Evolutionary conservation across 257 asterid genomes (phyloP).

Genomic region (Capsicum chinense): DNA sequence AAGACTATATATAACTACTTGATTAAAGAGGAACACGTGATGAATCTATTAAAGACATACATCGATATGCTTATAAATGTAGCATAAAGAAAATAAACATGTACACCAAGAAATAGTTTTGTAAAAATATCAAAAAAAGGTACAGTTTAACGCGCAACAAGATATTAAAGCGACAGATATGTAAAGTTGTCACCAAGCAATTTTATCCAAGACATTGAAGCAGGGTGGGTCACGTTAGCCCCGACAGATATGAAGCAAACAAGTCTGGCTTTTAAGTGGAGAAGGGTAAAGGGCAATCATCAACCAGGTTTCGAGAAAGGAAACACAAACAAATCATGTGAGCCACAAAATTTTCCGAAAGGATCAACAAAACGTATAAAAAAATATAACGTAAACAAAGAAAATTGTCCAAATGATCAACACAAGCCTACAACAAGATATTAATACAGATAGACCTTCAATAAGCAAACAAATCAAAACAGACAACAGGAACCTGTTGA

Average conservation of each 20-base stretch:
- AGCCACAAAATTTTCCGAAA: neutral
- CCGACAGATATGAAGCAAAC: neutral
- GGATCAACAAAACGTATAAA: neutral
- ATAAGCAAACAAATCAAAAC: slow-evolving; percentile 19
- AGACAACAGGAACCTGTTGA: neutral
- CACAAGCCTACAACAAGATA: neutral
- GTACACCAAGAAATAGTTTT: neutral
- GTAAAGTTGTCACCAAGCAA: neutral
- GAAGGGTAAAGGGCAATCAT: neutral
- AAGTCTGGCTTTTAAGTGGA: neutral
- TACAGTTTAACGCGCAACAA: neutral
- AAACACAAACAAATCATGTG: neutral
- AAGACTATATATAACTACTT: neutral
- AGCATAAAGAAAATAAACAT: neutral
- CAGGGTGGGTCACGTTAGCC: neutral
- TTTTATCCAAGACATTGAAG: neutral
- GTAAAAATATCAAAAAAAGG: neutral
- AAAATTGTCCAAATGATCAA: neutral
- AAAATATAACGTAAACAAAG: neutral
- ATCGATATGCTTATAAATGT: neutral
- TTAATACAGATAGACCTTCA: neutral
- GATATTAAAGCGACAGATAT: neutral
- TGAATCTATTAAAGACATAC: neutral
- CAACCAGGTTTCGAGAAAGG: neutral
- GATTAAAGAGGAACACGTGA: neutral